Percentiles rank a stretch among this genome's conserved stretches.
Conservation (phyloP, 2,329 filamentous ascomycete species). For the Hypoxylon sp. region DNA sequence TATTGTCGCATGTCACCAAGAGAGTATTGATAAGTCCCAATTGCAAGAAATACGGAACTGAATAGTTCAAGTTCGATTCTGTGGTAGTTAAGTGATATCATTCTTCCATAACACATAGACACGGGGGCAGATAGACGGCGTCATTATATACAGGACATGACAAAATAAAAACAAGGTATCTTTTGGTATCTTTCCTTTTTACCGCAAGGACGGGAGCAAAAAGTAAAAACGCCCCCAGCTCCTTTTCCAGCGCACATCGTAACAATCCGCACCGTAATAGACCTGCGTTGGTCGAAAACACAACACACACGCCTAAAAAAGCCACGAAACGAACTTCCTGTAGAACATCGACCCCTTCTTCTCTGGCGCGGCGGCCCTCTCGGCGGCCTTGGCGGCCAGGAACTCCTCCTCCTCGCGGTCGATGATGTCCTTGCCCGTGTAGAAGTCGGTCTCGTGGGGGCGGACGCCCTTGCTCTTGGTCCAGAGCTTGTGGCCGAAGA, state of each 20-base stretch:
- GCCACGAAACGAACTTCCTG: constrained; percentile 67
- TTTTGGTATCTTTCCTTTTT: not conserved
- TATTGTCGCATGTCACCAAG: too few relatives aligned
- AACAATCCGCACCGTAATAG: not conserved
- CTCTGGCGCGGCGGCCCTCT: constrained; percentile 45
- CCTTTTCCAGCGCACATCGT: constrained; percentile 1
- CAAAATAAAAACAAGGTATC: constrained; percentile 15
- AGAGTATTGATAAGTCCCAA: too few relatives aligned
- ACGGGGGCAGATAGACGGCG: not conserved
- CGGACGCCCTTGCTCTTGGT: constrained; percentile 66
- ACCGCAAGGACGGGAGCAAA: not conserved
- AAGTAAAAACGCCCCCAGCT: constrained; percentile 6
- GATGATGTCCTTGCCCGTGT: constrained; percentile 77
- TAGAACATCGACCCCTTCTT: constrained; percentile 65
- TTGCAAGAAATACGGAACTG: too few relatives aligned
- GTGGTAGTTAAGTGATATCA: not conserved
- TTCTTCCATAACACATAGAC: not conserved
- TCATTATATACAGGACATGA: not conserved
- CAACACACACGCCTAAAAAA: constrained; percentile 61
- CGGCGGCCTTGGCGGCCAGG: constrained; percentile 64
- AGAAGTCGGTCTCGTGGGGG: constrained; percentile 74
- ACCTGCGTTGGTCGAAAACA: too few relatives aligned
- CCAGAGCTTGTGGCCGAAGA: constrained; percentile 74
- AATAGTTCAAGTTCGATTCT: not conserved
- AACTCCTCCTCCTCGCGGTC: constrained; percentile 79